Evolutionary conservation across 202 grass and related monocot species (phyloP).

Genomic region (Saccharum hybrid): DNA sequence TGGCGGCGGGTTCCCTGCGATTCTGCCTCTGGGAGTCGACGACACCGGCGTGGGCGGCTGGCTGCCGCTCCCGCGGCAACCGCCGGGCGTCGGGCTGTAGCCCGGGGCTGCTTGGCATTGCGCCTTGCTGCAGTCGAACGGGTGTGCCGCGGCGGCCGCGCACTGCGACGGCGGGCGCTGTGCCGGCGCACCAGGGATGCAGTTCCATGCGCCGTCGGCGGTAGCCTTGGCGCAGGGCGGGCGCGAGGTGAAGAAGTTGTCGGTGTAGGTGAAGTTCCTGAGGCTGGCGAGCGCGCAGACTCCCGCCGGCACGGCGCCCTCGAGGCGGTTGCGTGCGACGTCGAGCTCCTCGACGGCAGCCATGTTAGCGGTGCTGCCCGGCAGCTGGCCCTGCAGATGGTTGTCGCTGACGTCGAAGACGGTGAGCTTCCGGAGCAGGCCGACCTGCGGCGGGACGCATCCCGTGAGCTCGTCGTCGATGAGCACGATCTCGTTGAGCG

Average conservation of each 20-base stretch:
- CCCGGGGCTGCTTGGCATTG: conserved; percentile 54
- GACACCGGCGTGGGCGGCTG: neutral
- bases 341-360: conserved; percentile 64
- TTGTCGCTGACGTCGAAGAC: conserved; percentile 95
- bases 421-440: conserved; percentile 58
- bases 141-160: conserved; percentile 46
- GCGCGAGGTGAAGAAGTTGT: conserved; percentile 76
- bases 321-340: conserved; percentile 61
- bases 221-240: conserved; percentile 43
- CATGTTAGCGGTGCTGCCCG: conserved; percentile 42
- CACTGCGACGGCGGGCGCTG: conserved; percentile 63
- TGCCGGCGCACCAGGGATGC: conserved; percentile 55
- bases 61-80: neutral
- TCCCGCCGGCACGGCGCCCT: conserved; percentile 57
- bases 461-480: conserved; percentile 64
- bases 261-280: conserved; percentile 72
- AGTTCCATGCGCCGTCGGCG: conserved; percentile 66
- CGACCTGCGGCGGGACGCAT: conserved; percentile 75
- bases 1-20: neutral
- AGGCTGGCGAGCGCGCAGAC: conserved; percentile 54
- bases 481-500: conserved; percentile 87
- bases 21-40: neutral
- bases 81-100: neutral
- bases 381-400: conserved; percentile 60
- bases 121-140: conserved; percentile 77